phyloP scores from a whole-genome alignment of 2,329 filamentous ascomycete genomes.

The Cladosporium sp. region DNA sequence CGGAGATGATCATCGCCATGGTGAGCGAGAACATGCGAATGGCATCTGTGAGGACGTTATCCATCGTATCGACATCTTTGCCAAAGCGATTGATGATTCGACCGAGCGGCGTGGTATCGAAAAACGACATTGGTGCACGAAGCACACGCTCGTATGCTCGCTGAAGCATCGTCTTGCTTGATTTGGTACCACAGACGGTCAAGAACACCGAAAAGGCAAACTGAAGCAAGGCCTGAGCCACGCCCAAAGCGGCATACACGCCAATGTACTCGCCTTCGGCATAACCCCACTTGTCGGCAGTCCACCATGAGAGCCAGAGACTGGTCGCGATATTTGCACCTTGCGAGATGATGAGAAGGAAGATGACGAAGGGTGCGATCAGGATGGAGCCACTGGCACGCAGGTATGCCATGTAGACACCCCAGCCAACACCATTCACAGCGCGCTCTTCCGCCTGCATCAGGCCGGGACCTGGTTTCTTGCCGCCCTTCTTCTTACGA shows the following conservation, averaged over 20 bases:
- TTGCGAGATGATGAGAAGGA: constrained; percentile 67
- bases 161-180: constrained; percentile 77
- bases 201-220: constrained; percentile 76
- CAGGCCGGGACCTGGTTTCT: constrained; percentile 49
- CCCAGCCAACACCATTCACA: constrained; percentile 71
- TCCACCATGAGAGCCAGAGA: constrained; percentile 94
- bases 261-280: constrained; percentile 59
- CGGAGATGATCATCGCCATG: constrained; percentile 71
- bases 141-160: constrained; percentile 72
- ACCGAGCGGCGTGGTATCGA: constrained; percentile 92
- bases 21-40: constrained; percentile 92
- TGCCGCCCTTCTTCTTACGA: constrained; percentile 50
- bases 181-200: constrained; percentile 72
- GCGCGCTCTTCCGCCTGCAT: constrained; percentile 74
- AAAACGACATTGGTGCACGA: constrained; percentile 76
- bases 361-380: constrained; percentile 59
- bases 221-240: constrained; percentile 65
- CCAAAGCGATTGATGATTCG: constrained; percentile 96
- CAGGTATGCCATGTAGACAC: constrained; percentile 73
- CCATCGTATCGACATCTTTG: constrained; percentile 93
- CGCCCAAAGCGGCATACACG: constrained; percentile 66
- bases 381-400: constrained; percentile 66
- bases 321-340: constrained; percentile 82
- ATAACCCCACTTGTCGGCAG: constrained; percentile 67
- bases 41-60: constrained; percentile 82